These are phyloP conservation scores for Auricularia cornea DNA, from an alignment of 768 basidiomycete genomes.

Conservation along the genomic window DNA sequence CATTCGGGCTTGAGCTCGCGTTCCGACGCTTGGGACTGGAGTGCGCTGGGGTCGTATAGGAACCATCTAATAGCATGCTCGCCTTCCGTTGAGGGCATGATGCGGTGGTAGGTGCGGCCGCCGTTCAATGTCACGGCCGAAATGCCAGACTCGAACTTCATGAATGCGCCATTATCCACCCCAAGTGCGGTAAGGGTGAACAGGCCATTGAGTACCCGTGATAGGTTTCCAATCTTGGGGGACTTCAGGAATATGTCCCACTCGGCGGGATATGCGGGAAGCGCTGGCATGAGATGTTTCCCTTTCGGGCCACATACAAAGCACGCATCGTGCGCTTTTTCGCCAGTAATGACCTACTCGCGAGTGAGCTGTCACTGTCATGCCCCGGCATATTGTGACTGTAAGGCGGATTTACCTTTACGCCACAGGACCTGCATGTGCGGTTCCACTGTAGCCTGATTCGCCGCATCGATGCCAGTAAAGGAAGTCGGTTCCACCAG, in stretches of 20 bases:
- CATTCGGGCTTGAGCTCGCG: background rate
- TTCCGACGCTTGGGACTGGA: background rate
- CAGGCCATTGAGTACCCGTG: background rate
- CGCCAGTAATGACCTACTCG: background rate
- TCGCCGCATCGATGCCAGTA: no score
- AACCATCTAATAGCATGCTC: background rate
- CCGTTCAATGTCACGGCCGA: background rate
- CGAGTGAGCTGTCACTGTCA: no score
- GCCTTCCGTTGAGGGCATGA: background rate
- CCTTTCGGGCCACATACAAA: background rate
- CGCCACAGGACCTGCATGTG: background rate
- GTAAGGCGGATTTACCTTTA: background rate
- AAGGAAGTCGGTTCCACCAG: no score
- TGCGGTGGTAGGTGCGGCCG: background rate
- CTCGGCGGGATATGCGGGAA: background rate
- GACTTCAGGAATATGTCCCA: background rate
- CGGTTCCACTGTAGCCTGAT: background rate
- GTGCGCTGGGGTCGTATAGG: background rate
- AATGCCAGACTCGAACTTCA: background rate
- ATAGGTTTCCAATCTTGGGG: background rate
- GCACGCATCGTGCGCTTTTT: background rate
- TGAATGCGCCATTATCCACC: background rate
- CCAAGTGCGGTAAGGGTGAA: background rate
- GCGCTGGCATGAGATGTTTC: background rate
- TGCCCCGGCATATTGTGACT: no score